A percentile compares a stretch with the other conserved stretches of the same genome.
Conservation (phyloP, 805 yeast genomes). For the Cyberlindnera subsufficiens region DNA sequence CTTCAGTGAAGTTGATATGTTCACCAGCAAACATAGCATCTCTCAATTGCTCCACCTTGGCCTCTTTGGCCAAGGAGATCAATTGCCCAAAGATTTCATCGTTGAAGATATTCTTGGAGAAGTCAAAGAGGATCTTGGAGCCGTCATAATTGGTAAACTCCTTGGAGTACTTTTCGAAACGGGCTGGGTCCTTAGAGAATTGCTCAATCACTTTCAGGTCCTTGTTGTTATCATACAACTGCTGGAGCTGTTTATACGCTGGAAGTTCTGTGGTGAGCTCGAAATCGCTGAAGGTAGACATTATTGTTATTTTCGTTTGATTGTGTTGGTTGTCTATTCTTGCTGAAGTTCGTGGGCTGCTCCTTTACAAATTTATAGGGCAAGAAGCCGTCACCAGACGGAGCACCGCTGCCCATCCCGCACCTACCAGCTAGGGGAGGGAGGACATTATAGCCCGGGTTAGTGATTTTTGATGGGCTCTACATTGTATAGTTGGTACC, state of each 20-base stretch:
- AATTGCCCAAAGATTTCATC: conserved; percentile 70
- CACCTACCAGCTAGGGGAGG: neutral
- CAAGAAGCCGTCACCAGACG: conserved; percentile 10
- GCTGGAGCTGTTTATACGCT: conserved; percentile 78
- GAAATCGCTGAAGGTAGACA: conserved; percentile 6
- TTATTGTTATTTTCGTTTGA: neutral
- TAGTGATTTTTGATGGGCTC: no score
- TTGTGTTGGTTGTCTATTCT: neutral
- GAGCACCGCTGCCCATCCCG: conserved; percentile 5
- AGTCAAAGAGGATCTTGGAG: conserved; percentile 87
- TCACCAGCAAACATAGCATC: conserved; percentile 90
- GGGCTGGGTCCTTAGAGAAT: conserved; percentile 64
- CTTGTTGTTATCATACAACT: conserved; percentile 67
- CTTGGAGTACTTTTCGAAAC: conserved; percentile 72
- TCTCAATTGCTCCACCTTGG: conserved; percentile 80
- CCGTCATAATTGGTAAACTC: conserved; percentile 82
- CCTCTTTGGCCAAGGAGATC: conserved; percentile 80
- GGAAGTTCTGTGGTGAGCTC: conserved; percentile 50
- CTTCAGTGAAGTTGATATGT: conserved; percentile 93
- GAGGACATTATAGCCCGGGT: no score
- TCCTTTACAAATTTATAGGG: conserved; percentile 1
- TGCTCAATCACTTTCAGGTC: conserved; percentile 63
- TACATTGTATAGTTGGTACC: no score
- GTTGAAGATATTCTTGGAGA: conserved; percentile 88
- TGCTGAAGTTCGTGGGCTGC: neutral